These are phyloP conservation scores for Niveomyces coronatus DNA, from an alignment of 2,329 filamentous ascomycete species.

Conservation along the genomic window DNA sequence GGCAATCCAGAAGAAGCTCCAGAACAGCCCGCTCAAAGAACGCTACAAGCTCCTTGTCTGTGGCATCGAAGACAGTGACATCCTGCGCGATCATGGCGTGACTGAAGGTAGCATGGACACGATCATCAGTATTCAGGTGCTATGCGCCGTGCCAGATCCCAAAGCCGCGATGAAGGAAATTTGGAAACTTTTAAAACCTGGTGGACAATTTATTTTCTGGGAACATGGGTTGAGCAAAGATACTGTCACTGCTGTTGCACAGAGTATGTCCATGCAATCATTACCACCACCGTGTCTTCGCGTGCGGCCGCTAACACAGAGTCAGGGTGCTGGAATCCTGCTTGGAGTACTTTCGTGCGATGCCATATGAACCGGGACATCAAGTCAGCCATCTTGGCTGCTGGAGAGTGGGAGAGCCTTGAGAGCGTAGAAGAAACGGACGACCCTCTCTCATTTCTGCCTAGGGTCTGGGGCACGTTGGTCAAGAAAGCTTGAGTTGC, in stretches of 20 bases:
- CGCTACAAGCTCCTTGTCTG: slow-evolving; percentile 27
- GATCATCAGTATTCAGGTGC: slow-evolving; percentile 30
- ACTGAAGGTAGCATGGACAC: slow-evolving; percentile 25
- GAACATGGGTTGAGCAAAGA: slow-evolving; percentile 24
- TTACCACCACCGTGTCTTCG: neutral
- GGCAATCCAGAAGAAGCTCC: slow-evolving; percentile 21
- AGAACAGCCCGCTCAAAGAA: slow-evolving; percentile 18
- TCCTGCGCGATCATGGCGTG: slow-evolving; percentile 26
- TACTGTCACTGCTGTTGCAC: neutral
- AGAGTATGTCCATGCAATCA: neutral
- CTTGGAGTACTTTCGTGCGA: slow-evolving; percentile 5
- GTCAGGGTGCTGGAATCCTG: slow-evolving; percentile 5
- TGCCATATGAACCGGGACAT: slow-evolving; percentile 6
- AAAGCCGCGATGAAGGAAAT: slow-evolving; percentile 20
- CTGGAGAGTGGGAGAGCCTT: slow-evolving; percentile 6
- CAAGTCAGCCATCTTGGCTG: slow-evolving; percentile 1
- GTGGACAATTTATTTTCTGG: slow-evolving; percentile 35
- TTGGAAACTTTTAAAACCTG: slow-evolving; percentile 33
- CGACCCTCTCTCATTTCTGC: slow-evolving; percentile 4
- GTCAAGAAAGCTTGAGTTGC: slow-evolving; percentile 2
- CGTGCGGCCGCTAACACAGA: neutral
- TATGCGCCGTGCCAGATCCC: slow-evolving; percentile 27
- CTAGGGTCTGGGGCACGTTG: slow-evolving; percentile 3
- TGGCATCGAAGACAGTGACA: slow-evolving; percentile 27
- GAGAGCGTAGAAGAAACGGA: slow-evolving; percentile 1